A percentile compares a stretch with the other conserved stretches of the same genome.
These are phyloP conservation scores for Pyrus communis DNA, from an alignment of 306 rosid genomes.

Conservation along the genomic window DNA sequence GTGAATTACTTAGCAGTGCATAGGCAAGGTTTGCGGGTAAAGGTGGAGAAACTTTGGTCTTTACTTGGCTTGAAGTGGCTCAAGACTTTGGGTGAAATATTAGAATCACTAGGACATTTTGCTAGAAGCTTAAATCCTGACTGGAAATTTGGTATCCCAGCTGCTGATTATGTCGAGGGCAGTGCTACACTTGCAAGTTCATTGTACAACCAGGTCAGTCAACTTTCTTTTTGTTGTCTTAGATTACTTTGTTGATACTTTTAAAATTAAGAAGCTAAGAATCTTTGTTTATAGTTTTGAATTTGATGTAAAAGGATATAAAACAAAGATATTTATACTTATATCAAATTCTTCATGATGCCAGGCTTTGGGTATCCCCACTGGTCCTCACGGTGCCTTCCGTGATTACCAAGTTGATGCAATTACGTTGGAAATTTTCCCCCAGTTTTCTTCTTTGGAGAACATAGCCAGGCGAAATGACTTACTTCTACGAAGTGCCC, in stretches of 20 bases:
- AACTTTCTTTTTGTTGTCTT: background rate
- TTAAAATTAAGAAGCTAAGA: too few relatives aligned
- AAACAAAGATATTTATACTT: background rate
- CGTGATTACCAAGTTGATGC: slow-evolving; percentile 98
- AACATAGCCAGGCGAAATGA: slow-evolving; percentile 50
- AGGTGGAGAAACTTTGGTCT: slow-evolving; percentile 67
- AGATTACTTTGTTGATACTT: background rate
- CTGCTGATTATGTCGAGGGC: slow-evolving; percentile 80
- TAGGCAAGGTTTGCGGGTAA: slow-evolving; percentile 70
- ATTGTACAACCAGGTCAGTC: slow-evolving; percentile 70
- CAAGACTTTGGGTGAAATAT: slow-evolving; percentile 54
- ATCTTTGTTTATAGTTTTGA: background rate
- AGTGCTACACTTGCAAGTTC: slow-evolving; percentile 92
- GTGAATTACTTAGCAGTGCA: slow-evolving; percentile 81
- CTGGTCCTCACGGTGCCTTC: slow-evolving; percentile 93
- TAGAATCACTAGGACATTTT: slow-evolving; percentile 59
- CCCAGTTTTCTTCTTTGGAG: slow-evolving; percentile 40
- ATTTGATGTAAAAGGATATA: background rate
- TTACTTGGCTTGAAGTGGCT: slow-evolving; percentile 61
- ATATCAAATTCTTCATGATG: slow-evolving; percentile 13
- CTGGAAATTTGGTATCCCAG: slow-evolving; percentile 87
- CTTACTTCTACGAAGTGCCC: slow-evolving; percentile 69
- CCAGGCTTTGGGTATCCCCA: slow-evolving; percentile 90
- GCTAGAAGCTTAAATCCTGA: slow-evolving; percentile 57
- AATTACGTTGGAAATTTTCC: slow-evolving; percentile 73